Conservation (phyloP, 75 land plant species). For the Pinus albicaulis region DNA sequence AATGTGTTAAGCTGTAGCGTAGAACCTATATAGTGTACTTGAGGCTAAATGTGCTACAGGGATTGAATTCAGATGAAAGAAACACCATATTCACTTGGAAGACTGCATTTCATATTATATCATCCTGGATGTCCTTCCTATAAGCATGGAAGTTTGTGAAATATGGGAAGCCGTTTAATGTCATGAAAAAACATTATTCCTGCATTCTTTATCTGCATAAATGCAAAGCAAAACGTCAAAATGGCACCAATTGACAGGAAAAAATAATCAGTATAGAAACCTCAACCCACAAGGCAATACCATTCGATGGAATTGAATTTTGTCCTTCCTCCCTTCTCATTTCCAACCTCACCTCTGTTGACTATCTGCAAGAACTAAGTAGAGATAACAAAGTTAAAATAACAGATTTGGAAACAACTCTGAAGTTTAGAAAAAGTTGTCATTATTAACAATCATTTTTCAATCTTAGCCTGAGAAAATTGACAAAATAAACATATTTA, state of each 20-base stretch:
- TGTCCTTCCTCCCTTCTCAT: background rate
- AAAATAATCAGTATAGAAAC: background rate
- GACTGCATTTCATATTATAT: background rate
- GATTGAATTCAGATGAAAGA: background rate
- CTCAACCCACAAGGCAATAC: background rate
- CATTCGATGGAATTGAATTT: background rate
- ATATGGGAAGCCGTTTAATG: background rate
- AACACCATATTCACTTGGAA: background rate
- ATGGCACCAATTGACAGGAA: background rate
- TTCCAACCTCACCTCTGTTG: background rate
- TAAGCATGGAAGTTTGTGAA: background rate
- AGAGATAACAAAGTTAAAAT: background rate
- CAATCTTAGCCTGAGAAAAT: background rate
- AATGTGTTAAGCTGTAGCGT: background rate
- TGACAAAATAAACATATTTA: background rate
- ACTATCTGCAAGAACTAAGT: background rate
- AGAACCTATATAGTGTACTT: background rate
- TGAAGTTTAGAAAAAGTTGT: background rate
- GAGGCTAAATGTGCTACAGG: background rate
- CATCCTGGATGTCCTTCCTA: background rate
- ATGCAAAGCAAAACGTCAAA: background rate
- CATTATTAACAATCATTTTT: no score
- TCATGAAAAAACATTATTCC: background rate
- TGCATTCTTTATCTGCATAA: background rate
- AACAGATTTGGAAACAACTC: background rate